Evolutionary conservation across 2,329 filamentous ascomycete genomes (phyloP).

Genomic region (Aschersonia sp.): DNA sequence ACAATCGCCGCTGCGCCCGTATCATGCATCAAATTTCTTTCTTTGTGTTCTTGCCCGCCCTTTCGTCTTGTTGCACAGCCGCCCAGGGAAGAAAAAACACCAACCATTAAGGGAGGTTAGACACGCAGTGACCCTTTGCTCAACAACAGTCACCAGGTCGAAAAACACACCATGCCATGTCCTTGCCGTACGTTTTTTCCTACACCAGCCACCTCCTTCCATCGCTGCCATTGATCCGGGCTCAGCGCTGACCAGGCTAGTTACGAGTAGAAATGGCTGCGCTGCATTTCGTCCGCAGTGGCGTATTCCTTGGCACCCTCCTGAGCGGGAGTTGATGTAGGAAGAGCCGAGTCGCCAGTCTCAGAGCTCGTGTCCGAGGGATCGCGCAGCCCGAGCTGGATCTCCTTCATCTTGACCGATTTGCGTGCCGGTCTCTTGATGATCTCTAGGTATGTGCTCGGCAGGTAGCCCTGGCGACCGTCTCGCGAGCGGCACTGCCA

Average conservation of each 20-base stretch:
- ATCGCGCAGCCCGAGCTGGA: conserved; percentile 34
- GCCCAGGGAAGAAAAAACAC: too few species aligned
- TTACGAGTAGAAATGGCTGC: conserved; percentile 43
- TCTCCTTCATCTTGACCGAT: conserved; percentile 32
- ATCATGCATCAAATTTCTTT: too few species aligned
- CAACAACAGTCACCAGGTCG: not conserved
- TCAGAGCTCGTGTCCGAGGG: conserved; percentile 33
- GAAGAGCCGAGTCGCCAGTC: conserved; percentile 24
- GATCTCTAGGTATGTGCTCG: conserved; percentile 78
- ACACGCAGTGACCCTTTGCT: too few species aligned
- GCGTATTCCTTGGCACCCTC: conserved; percentile 37
- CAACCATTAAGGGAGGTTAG: too few species aligned
- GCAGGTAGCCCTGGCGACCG: conserved; percentile 81
- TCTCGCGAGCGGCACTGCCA: conserved; percentile 89
- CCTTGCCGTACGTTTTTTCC: too few species aligned
- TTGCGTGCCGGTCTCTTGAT: conserved; percentile 29
- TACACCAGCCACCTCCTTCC: too few species aligned
- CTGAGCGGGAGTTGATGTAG: conserved; percentile 17
- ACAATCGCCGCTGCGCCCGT: too few species aligned
- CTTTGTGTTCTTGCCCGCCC: too few species aligned
- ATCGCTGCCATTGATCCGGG: not conserved
- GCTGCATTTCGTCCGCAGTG: conserved; percentile 39
- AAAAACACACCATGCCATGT: not conserved
- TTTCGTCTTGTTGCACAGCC: too few species aligned
- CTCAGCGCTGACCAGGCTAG: conserved; percentile 2